Evolutionary conservation across 805 yeast genomes (phyloP).

Genomic region (Hanseniaspora lindneri): DNA sequence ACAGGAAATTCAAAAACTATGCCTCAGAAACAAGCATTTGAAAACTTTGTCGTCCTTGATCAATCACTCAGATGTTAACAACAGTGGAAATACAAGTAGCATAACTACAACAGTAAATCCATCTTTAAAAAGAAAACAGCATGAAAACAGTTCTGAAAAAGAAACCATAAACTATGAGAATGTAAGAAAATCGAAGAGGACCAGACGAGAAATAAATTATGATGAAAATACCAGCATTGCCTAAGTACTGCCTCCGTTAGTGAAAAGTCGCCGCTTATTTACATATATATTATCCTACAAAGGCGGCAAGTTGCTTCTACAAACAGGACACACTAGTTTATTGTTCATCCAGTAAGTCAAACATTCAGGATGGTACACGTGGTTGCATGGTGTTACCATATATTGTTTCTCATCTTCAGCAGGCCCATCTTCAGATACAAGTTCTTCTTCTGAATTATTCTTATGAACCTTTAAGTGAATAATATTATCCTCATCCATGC

Average conservation of each 20-base stretch:
- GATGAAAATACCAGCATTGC: background rate
- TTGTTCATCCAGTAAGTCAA: slow-evolving; percentile 88
- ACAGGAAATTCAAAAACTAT: background rate
- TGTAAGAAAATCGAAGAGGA: slow-evolving; percentile 9
- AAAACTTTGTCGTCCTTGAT: background rate
- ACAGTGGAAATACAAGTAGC: too few relatives aligned
- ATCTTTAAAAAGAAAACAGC: too few relatives aligned
- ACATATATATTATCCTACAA: slow-evolving; percentile 37
- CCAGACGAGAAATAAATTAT: slow-evolving; percentile 5
- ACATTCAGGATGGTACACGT: slow-evolving; percentile 81
- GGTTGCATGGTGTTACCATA: slow-evolving; percentile 86
- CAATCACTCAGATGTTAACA: too few relatives aligned
- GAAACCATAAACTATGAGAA: too few relatives aligned
- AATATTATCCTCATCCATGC: slow-evolving; percentile 15
- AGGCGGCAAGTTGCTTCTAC: slow-evolving; percentile 78
- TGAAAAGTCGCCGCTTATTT: too few relatives aligned
- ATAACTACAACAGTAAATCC: too few relatives aligned
- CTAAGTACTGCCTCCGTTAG: too few relatives aligned
- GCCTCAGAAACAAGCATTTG: background rate
- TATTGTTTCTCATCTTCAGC: slow-evolving; percentile 33
- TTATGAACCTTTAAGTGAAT: slow-evolving; percentile 1
- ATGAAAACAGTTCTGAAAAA: background rate
- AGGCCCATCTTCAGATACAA: slow-evolving; percentile 17
- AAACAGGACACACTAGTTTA: slow-evolving; percentile 86
- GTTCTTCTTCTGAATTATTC: background rate